These are phyloP conservation scores for bread wheat (Triticum aestivum) DNA, from an alignment of 176 grass and related monocot species.

Conservation along the genomic window IWGSC_CS_RefSeq_v2.1 NC_057801.1:428259832-428260331, in stretches of 20 bases:
- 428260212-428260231: background rate
- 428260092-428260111: too few species aligned
- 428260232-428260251: background rate
- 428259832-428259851: background rate
- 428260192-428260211: background rate
- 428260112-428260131: too few species aligned
- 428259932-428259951: background rate
- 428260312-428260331: slow-evolving; percentile 42
- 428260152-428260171: background rate
- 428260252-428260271: background rate
- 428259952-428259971: background rate
- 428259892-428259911: background rate
- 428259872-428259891: background rate
- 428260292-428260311: slow-evolving; percentile 24
- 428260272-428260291: background rate
- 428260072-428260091: too few species aligned
- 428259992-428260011: background rate
- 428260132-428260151: background rate
- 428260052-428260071: too few species aligned
- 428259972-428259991: background rate
- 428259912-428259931: background rate
- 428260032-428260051: background rate
- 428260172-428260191: background rate
- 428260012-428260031: background rate
- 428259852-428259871: background rate